These are phyloP conservation scores for Penicillium sp. DNA, from an alignment of 2,329 filamentous ascomycete species.

Conservation along the genomic window DNA sequence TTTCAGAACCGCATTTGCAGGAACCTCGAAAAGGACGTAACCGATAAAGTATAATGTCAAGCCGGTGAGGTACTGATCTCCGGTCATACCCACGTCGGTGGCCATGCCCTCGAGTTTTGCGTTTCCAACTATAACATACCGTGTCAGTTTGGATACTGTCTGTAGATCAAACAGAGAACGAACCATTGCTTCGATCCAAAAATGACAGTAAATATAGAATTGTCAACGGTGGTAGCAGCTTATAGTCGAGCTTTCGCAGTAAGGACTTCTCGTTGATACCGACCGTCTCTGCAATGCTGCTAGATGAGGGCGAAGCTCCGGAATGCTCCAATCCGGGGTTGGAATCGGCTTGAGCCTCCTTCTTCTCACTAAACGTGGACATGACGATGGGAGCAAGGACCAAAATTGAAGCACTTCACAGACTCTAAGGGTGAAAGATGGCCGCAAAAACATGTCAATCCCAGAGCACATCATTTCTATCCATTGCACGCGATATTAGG, in stretches of 20 bases:
- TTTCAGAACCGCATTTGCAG: constrained; percentile 42
- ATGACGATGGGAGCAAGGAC: neutral
- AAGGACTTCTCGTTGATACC: constrained; percentile 38
- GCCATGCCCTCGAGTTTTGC: constrained; percentile 37
- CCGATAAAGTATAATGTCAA: constrained; percentile 38
- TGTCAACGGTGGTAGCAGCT: constrained; percentile 42
- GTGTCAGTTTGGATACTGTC: neutral
- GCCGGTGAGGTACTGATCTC: constrained; percentile 39
- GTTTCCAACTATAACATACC: constrained; percentile 32
- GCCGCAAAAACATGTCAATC: neutral
- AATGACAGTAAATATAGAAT: constrained; percentile 44
- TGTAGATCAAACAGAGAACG: neutral
- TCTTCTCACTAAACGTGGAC: constrained; percentile 8
- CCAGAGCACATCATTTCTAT: neutral
- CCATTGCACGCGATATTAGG: neutral
- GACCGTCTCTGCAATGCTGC: constrained; percentile 18
- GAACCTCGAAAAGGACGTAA: constrained; percentile 40
- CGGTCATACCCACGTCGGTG: constrained; percentile 36
- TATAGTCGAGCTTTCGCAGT: constrained; percentile 43
- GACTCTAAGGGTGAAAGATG: neutral
- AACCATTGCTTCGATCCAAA: constrained; percentile 42
- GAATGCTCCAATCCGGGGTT: neutral
- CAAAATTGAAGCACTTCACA: neutral
- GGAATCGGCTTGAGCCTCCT: constrained; percentile 1
- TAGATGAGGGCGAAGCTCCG: constrained; percentile 8